Conservation (phyloP, 1,284 basidiomycete species). For the Marasmius tenuissimus region DNA sequence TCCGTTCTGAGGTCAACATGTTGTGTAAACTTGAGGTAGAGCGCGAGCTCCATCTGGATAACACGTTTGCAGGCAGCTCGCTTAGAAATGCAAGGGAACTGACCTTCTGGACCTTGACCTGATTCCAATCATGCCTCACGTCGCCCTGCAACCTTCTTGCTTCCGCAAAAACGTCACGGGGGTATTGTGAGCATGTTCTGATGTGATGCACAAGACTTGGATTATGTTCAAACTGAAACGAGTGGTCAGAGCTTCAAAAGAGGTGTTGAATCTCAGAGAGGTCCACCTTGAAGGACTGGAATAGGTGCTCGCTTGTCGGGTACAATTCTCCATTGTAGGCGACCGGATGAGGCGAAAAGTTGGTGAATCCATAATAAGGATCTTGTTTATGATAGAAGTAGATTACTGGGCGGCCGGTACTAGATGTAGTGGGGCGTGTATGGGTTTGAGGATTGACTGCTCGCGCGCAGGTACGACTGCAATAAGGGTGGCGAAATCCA, state of each 20-base stretch:
- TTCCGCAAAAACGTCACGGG: constrained; percentile 61
- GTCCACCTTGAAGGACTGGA: constrained; percentile 63
- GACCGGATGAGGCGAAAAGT: constrained; percentile 63
- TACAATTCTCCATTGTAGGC: constrained; percentile 55
- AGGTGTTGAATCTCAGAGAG: background rate
- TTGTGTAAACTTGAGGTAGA: constrained; percentile 65
- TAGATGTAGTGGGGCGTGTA: background rate
- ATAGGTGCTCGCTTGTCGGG: constrained; percentile 68
- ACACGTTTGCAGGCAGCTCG: background rate
- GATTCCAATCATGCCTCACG: constrained; percentile 59
- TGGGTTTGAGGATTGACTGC: constrained; percentile 27
- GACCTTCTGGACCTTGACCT: constrained; percentile 62
- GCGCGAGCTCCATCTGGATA: constrained; percentile 56
- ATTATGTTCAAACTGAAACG: constrained; percentile 32
- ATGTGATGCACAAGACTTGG: constrained; percentile 65
- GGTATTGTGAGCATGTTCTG: constrained; percentile 55
- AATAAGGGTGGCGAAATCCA: constrained; percentile 58
- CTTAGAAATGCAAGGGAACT: background rate
- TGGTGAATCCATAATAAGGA: constrained; percentile 67
- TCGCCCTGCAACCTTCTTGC: constrained; percentile 60
- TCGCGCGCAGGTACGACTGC: constrained; percentile 59
- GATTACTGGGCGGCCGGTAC: constrained; percentile 25
- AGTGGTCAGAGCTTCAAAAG: background rate
- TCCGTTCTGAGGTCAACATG: constrained; percentile 52
- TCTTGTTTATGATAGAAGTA: constrained; percentile 60